Percentiles rank a stretch among this genome's conserved stretches.
These are phyloP conservation scores for Myxozyma neglecta DNA, from an alignment of 805 yeast species.

Conservation along the genomic window DNA sequence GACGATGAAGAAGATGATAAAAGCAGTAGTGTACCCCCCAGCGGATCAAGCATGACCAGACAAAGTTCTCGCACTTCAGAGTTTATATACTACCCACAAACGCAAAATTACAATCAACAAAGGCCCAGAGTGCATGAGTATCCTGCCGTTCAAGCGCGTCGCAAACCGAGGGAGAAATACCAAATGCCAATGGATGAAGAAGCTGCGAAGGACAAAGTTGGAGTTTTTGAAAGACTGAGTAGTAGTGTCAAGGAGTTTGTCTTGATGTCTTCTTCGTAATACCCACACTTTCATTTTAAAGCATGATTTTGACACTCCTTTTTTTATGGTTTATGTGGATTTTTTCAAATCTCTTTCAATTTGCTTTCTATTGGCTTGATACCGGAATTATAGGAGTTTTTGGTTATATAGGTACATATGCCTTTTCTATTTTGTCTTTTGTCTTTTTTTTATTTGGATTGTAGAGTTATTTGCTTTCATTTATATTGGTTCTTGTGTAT, in stretches of 20 bases:
- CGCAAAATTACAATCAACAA: background rate
- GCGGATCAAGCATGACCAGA: background rate
- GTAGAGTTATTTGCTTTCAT: too few species aligned
- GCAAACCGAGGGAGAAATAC: constrained; percentile 1
- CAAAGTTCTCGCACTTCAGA: background rate
- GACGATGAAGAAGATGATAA: constrained; percentile 1
- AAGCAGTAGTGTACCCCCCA: background rate
- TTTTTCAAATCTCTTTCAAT: background rate
- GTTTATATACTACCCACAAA: constrained; percentile 13
- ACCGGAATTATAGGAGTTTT: too few species aligned
- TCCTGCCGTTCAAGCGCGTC: constrained; percentile 8
- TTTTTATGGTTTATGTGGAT: background rate
- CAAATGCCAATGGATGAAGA: constrained; percentile 6
- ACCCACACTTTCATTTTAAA: background rate
- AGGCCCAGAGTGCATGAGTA: constrained; percentile 7
- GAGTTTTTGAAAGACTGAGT: constrained; percentile 10
- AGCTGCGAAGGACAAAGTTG: background rate
- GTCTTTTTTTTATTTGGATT: too few species aligned
- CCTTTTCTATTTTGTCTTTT: too few species aligned
- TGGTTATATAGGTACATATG: too few species aligned
- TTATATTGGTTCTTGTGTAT: too few species aligned
- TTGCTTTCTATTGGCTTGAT: too few species aligned
- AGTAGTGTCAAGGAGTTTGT: constrained; percentile 9
- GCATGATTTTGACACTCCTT: background rate
- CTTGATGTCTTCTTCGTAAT: background rate